These are phyloP conservation scores for Solanum virginianum DNA, from an alignment of 257 asterid species.

Conservation along the genomic window DNA sequence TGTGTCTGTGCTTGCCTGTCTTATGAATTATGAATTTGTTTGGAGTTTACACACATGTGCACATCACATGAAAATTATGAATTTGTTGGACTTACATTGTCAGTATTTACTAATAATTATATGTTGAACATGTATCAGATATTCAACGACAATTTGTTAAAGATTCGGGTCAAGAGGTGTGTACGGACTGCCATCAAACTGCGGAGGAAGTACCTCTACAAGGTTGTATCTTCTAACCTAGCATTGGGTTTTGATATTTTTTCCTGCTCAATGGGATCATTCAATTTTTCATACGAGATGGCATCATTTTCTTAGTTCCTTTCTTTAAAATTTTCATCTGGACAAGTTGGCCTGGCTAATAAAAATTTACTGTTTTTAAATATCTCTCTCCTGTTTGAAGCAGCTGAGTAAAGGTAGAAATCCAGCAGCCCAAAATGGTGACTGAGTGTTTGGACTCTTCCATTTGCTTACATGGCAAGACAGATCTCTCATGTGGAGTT, in stretches of 20 bases:
- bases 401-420: constrained; percentile 58
- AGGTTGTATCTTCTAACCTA: constrained; percentile 31
- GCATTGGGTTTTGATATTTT: background rate
- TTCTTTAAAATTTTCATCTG: background rate
- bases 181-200: constrained; percentile 79
- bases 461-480: constrained; percentile 11
- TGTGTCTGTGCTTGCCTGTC: background rate
- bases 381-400: constrained; percentile 14
- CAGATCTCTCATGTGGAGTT: background rate
- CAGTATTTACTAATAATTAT: background rate
- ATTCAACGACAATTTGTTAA: constrained; percentile 71
- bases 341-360: background rate
- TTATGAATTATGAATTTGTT: background rate
- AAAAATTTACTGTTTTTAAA: background rate
- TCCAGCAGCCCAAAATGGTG: constrained; percentile 40
- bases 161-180: constrained; percentile 85
- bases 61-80: background rate
- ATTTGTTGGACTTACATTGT: background rate
- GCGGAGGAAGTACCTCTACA: constrained; percentile 80
- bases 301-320: background rate
- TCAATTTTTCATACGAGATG: background rate
- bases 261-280: background rate
- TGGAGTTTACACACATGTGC: background rate
- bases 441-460: constrained; percentile 22
- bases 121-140: constrained; percentile 42